Evolutionary conservation across 495 filamentous ascomycete species (phyloP).

Genomic region (Penicillium paradoxum): DNA sequence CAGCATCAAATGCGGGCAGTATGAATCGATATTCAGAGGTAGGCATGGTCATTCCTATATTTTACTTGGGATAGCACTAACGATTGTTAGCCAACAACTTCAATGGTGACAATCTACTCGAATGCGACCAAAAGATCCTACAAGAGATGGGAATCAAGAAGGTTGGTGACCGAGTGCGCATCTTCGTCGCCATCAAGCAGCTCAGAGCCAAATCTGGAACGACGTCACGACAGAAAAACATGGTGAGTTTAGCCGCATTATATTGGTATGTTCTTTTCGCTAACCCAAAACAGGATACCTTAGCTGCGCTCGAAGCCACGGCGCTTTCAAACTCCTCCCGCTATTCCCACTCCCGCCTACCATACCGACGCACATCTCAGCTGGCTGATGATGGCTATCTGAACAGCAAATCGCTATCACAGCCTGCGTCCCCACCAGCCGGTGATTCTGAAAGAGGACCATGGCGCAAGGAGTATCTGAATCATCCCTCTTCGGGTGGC

Average conservation of each 20-base stretch:
- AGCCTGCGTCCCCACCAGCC: conserved; percentile 65
- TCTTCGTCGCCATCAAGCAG: conserved; percentile 89
- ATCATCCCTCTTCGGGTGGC: conserved; percentile 42
- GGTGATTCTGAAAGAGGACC: conserved; percentile 25
- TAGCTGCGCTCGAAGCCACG: conserved; percentile 41
- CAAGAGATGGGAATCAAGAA: conserved; percentile 99
- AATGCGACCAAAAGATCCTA: conserved; percentile 92
- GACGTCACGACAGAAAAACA: conserved; percentile 78
- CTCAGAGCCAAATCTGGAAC: conserved; percentile 79
- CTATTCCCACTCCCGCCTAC: conserved; percentile 48
- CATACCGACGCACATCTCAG: conserved; percentile 72
- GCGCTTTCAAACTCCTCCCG: conserved; percentile 65
- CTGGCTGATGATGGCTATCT: conserved; percentile 45
- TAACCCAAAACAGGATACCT: conserved; percentile 35
- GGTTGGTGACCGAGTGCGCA: conserved; percentile 92
- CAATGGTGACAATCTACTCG: conserved; percentile 91
- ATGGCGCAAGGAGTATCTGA: conserved; percentile 53
- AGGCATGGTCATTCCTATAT: conserved; percentile 9
- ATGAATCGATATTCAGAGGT: conserved; percentile 85
- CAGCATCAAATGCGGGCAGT: conserved; percentile 86
- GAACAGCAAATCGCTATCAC: conserved; percentile 52
- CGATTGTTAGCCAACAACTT: conserved; percentile 70
- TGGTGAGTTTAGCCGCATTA: conserved; percentile 52
- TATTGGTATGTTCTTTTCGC: not conserved
- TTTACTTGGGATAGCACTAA: conserved; percentile 11